These are phyloP conservation scores for Euphrasia confusa DNA, from an alignment of 257 asterid species.

Conservation along the genomic window DNA sequence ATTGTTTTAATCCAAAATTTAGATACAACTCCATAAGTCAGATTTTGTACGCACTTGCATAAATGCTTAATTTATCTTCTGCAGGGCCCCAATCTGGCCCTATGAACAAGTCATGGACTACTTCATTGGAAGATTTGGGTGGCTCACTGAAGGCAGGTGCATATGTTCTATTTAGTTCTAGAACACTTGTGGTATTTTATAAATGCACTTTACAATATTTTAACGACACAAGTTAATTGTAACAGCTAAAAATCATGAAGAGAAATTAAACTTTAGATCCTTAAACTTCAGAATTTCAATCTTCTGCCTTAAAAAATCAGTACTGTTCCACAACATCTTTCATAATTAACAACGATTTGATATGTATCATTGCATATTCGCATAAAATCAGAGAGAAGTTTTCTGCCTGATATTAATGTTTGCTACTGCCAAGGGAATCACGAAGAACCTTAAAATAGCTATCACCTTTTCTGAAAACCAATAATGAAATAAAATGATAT, in stretches of 20 bases:
- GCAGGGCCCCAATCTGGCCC: conserved; percentile 54
- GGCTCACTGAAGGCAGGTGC: conserved; percentile 56
- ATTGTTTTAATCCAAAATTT: background rate
- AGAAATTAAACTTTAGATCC: conserved; percentile 5
- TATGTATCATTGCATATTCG: conserved; percentile 5
- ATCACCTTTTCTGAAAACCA: background rate
- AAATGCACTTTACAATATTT: background rate
- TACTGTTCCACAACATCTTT: conserved; percentile 2
- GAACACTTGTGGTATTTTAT: background rate
- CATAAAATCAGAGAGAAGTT: background rate
- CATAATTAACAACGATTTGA: background rate
- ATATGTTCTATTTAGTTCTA: conserved; percentile 16
- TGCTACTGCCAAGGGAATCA: conserved; percentile 9
- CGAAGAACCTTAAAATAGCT: conserved; percentile 6
- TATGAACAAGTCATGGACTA: conserved; percentile 37
- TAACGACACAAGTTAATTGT: background rate
- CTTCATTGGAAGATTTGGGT: conserved; percentile 63
- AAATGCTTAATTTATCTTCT: conserved; percentile 24
- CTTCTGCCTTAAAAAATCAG: conserved; percentile 5
- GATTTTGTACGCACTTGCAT: conserved; percentile 2
- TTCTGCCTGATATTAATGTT: conserved; percentile 6
- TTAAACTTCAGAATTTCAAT: conserved; percentile 10
- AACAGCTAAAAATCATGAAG: background rate
- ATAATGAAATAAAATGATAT: background rate
- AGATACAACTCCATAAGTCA: background rate